Evolutionary conservation across 2,329 filamentous ascomycete genomes (phyloP).

Genomic region (Aspergillus chevalieri): DNA sequence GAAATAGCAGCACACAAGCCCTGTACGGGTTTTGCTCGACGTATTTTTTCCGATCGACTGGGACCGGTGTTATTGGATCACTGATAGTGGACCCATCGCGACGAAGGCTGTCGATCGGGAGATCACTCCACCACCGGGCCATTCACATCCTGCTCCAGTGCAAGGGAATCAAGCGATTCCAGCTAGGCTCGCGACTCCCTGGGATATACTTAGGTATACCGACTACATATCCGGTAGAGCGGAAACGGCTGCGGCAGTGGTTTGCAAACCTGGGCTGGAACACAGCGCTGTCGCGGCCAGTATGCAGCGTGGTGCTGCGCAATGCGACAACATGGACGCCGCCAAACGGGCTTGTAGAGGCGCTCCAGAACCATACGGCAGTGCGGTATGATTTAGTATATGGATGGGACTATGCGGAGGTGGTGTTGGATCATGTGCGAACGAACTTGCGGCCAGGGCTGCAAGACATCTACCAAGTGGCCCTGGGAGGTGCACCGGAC

Average conservation of each 20-base stretch:
- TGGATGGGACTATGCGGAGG: conserved; percentile 67
- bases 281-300: conserved; percentile 54
- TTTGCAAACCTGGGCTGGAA: conserved; percentile 91
- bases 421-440: conserved; percentile 68
- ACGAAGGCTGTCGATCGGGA: conserved; percentile 81
- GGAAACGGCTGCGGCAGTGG: conserved; percentile 64
- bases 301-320: conserved; percentile 67
- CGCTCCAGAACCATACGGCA: conserved; percentile 55
- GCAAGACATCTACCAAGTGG: conserved; percentile 71
- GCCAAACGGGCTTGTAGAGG: conserved; percentile 69
- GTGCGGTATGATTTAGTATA: conserved; percentile 79
- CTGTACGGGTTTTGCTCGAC: conserved; percentile 90
- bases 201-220: conserved; percentile 85
- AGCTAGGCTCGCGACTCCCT: conserved; percentile 73
- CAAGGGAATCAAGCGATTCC: conserved; percentile 68
- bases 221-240: conserved; percentile 54
- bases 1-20: conserved; percentile 86
- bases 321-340: conserved; percentile 68
- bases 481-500: conserved; percentile 62
- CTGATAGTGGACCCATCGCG: conserved; percentile 86
- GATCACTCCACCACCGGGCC: conserved; percentile 80
- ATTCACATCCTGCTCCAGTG: conserved; percentile 68
- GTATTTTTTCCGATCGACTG: conserved; percentile 66
- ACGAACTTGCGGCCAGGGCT: conserved; percentile 70
- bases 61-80: conserved; percentile 70